phyloP scores from a whole-genome alignment of 148 eudicot genomes.

The Gaultheria prostrata region DNA sequence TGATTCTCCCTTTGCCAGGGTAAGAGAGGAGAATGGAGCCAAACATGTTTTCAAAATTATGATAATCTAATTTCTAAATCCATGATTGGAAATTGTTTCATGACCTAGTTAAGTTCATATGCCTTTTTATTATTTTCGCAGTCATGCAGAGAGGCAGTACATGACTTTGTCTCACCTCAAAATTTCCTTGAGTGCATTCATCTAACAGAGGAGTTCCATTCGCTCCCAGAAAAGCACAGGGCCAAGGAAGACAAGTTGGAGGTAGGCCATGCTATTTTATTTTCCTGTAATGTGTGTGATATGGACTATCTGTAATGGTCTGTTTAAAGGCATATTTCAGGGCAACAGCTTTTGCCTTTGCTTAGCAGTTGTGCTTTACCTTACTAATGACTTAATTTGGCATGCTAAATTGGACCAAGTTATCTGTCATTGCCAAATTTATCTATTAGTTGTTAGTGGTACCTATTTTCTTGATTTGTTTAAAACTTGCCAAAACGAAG shows the following conservation, averaged over 20 bases:
- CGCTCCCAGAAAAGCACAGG: conserved; percentile 36
- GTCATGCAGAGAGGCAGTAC: conserved; percentile 39
- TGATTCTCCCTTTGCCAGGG: no score
- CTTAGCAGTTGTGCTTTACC: neutral
- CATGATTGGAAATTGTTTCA: neutral
- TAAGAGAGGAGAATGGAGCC: no score
- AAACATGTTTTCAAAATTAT: no score
- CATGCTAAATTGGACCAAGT: neutral
- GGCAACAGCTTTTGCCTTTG: neutral
- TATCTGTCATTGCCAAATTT: neutral
- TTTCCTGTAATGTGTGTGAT: neutral
- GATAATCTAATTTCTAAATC: no score
- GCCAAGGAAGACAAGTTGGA: conserved; percentile 45
- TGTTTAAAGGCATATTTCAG: neutral
- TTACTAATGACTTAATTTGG: neutral
- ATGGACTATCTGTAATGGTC: neutral
- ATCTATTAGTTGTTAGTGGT: neutral
- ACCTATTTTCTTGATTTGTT: neutral
- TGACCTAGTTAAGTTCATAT: neutral
- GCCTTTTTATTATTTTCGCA: conserved; percentile 8
- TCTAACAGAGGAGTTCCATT: conserved; percentile 32
- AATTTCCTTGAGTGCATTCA: conserved; percentile 32
- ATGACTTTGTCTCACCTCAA: conserved; percentile 42
- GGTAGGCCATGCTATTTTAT: conserved; percentile 18
- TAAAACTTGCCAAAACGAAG: neutral